Percentiles rank a stretch among this genome's conserved stretches.
These are phyloP conservation scores for Candida hispaniensis DNA, from an alignment of 805 yeast genomes.

Conservation along the genomic window DNA sequence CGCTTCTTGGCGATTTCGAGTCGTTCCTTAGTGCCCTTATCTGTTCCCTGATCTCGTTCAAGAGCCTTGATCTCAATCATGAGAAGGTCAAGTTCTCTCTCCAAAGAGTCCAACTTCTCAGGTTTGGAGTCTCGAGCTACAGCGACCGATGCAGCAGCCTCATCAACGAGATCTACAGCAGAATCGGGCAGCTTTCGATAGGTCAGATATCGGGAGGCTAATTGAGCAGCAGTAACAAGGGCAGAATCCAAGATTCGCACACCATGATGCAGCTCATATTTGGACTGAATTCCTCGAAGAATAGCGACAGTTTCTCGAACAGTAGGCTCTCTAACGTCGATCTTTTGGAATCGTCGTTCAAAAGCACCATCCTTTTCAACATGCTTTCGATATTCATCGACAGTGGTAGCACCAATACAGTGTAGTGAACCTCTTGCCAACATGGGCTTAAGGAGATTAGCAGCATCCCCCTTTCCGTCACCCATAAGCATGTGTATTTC, in stretches of 20 bases:
- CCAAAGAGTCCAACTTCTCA: constrained; percentile 87
- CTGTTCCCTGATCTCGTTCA: constrained; percentile 76
- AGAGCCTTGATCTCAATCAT: constrained; percentile 95
- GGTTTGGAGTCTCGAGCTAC: constrained; percentile 98
- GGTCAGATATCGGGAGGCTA: constrained; percentile 88
- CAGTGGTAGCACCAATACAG: constrained; percentile 93
- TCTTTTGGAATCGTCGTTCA: constrained; percentile 89
- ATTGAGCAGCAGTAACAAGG: constrained; percentile 83
- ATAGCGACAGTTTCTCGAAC: constrained; percentile 90
- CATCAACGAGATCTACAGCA: constrained; percentile 93
- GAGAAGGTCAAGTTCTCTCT: constrained; percentile 80
- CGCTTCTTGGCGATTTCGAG: constrained; percentile 65
- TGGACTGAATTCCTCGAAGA: constrained; percentile 88
- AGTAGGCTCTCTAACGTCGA: constrained; percentile 75
- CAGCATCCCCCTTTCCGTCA: constrained; percentile 95
- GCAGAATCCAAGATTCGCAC: constrained; percentile 93
- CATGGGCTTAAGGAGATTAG: constrained; percentile 93
- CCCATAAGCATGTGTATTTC: constrained; percentile 99
- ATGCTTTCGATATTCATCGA: constrained; percentile 84
- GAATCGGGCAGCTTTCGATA: constrained; percentile 95
- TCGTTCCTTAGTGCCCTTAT: constrained; percentile 73
- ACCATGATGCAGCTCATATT: constrained; percentile 95
- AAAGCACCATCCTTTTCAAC: constrained; percentile 95
- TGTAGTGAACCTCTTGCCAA: constrained; percentile 86
- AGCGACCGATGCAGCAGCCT: constrained; percentile 93